These are phyloP conservation scores for Thermomyces lanuginosus DNA, from an alignment of 2,329 filamentous ascomycete genomes.

Conservation along the genomic window DNA sequence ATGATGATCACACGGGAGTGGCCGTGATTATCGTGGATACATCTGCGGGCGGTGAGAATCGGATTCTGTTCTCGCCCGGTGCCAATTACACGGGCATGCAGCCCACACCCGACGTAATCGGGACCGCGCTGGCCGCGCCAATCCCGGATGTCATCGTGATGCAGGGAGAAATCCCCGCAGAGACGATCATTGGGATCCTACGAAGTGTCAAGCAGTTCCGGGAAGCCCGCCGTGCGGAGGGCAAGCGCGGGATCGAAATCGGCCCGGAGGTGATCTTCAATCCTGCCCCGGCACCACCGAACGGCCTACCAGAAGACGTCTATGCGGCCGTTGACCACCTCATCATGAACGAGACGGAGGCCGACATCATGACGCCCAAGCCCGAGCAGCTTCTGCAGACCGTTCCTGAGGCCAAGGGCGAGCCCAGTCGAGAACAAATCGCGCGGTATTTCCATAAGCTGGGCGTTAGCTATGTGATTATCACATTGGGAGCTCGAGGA, in stretches of 20 bases:
- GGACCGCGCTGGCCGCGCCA: slow-evolving; percentile 20
- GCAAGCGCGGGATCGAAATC: slow-evolving; percentile 17
- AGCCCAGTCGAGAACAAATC: slow-evolving; percentile 39
- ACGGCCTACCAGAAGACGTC: slow-evolving; percentile 47
- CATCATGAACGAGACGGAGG: slow-evolving; percentile 83
- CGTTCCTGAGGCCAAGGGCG: slow-evolving; percentile 17
- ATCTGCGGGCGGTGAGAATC: slow-evolving; percentile 51
- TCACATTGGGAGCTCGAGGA: slow-evolving; percentile 73
- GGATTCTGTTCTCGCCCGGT: slow-evolving; percentile 57
- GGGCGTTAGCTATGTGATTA: slow-evolving; percentile 61
- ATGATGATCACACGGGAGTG: slow-evolving; percentile 45
- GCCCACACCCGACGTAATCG: slow-evolving; percentile 22
- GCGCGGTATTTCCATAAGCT: slow-evolving; percentile 45
- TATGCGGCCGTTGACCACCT: slow-evolving; percentile 58
- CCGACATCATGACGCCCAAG: slow-evolving; percentile 50
- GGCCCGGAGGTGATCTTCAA: slow-evolving; percentile 59
- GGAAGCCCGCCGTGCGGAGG: slow-evolving; percentile 29
- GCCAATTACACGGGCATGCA: slow-evolving; percentile 43
- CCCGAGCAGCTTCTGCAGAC: slow-evolving; percentile 14
- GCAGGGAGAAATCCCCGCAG: slow-evolving; percentile 61
- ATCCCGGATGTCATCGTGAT: slow-evolving; percentile 51
- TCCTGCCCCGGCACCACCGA: slow-evolving; percentile 70
- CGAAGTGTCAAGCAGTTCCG: slow-evolving; percentile 16
- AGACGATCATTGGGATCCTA: slow-evolving; percentile 48
- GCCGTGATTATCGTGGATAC: slow-evolving; percentile 64